Evolutionary conservation across 2,329 filamentous ascomycete species (phyloP), one percentile per base, ranked within the genome.

Genomic region (Coniochaeta hoffmannii): DNA sequence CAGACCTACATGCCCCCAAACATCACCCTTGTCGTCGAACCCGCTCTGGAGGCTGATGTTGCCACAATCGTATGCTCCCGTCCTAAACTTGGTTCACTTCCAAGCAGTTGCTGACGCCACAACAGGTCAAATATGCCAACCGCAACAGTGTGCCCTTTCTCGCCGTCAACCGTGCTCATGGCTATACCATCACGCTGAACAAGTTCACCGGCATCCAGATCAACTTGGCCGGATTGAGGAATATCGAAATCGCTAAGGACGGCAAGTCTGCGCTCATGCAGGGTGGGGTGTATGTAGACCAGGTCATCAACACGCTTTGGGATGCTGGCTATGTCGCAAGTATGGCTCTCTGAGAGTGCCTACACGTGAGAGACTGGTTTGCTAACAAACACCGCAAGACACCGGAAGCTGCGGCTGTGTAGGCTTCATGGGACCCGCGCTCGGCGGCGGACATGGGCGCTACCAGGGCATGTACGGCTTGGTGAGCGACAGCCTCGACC

Each of bases 401-500:
- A 41, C 36, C 8, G 36, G 36, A n/a, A 41, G 14, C 36, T 41
- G 36, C 15, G 36, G 6, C 15, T 41, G 36, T 26, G 52, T 54
- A 1, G 65, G 67, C 19, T 57, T 68, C 32, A 59, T 67, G 24
- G 68, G 65, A 1, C 64, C 66, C 3, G 63, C 55, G 0, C 64
- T 69, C 1, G 68, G 68, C 2, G 68, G 67, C 11, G 68, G 68
- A 4, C 65, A 67, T 26, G 67, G 68, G 2, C 62, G 64, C 53
- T 61, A 66, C 1, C 65, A 69, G 41, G 65, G 65, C 15, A 59
- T 61, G 28, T 59, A 66, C 26, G 66, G 66, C n/a, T 57, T 68
- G 5, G 63, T 65, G 12, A 62, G 65, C 6, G 71, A 73, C 55
- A 66, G 69, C 32, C 63, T 72, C 31, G 36, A 71, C 26, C 67